A percentile compares a stretch with the other conserved stretches of the same genome.
These are phyloP conservation scores for Helotiales sp. DNA, from an alignment of 2,329 filamentous ascomycete species.

Conservation along the genomic window DNA sequence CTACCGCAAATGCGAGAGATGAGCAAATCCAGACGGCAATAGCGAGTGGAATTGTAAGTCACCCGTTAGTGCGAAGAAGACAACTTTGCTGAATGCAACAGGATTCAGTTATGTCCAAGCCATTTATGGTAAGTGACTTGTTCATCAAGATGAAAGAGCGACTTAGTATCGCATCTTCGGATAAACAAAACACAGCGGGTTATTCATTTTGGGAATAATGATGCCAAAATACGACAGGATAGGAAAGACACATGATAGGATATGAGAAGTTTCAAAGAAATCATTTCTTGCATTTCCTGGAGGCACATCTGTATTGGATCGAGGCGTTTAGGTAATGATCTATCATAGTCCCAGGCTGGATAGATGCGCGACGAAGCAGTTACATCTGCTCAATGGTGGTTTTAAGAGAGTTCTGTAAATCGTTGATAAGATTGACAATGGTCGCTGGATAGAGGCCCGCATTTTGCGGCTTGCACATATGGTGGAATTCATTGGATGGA, in stretches of 20 bases:
- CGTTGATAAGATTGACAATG: neutral
- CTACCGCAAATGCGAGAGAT: conserved; percentile 40
- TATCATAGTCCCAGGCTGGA: neutral
- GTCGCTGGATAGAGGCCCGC: neutral
- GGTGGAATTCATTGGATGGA: neutral
- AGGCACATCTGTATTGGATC: conserved; percentile 1
- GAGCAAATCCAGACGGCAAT: conserved; percentile 39
- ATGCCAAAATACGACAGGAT: neutral
- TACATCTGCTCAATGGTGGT: neutral
- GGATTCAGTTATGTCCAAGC: conserved; percentile 37
- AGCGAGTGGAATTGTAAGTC: conserved; percentile 33
- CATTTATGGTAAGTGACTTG: conserved; percentile 32
- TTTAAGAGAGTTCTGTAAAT: neutral
- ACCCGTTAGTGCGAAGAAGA: neutral
- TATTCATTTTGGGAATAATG: conserved; percentile 13
- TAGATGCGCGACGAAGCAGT: neutral
- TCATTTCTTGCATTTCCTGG: neutral
- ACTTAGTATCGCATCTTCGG: conserved; percentile 17
- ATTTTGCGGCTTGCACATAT: neutral
- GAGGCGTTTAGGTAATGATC: neutral
- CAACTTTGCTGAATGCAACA: neutral
- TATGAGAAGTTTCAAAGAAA: neutral
- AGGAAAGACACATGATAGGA: neutral
- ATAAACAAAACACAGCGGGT: neutral
- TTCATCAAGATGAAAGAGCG: conserved; percentile 33